Evolutionary conservation across 192 early-diverging fungal species (phyloP).

Genomic region (Funneliformis geosporum): DNA sequence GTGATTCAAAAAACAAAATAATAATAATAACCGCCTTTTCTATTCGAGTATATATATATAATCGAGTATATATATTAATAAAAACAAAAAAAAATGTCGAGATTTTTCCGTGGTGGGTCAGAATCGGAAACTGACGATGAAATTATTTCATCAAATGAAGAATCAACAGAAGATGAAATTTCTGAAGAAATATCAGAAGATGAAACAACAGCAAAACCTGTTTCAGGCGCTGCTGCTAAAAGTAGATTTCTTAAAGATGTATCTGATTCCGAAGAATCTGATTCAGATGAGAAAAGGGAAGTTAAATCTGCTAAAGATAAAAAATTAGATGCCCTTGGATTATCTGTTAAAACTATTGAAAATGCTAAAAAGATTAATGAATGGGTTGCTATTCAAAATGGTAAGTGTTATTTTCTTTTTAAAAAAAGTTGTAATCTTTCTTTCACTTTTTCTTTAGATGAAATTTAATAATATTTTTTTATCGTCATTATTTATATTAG

Average conservation of each 20-base stretch:
- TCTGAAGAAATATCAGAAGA: conserved; percentile 46
- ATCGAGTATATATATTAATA: no score
- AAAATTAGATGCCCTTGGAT: conserved; percentile 81
- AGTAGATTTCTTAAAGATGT: conserved; percentile 45
- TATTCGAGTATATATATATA: no score
- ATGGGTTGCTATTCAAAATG: conserved; percentile 80
- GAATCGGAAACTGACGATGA: conserved; percentile 69
- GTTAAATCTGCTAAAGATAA: conserved; percentile 86
- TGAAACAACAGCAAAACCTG: conserved; percentile 53
- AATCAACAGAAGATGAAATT: conserved; percentile 48
- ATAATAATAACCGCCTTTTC: no score
- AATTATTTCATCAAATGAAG: conserved; percentile 59
- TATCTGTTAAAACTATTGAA: conserved; percentile 62
- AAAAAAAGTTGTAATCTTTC: no score
- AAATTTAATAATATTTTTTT: not conserved
- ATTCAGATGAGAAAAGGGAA: conserved; percentile 70
- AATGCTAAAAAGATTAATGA: conserved; percentile 85
- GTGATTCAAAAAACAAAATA: no score
- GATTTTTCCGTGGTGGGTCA: conserved; percentile 78
- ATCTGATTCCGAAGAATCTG: conserved; percentile 56
- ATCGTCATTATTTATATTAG: conserved; percentile 42
- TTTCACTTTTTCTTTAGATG: no score
- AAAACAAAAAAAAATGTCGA: conserved; percentile 83
- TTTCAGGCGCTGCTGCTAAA: conserved; percentile 37
- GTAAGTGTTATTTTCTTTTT: conserved; percentile 42